Evolutionary conservation across 768 basidiomycete species (phyloP), one percentile per base, ranked within the genome.

Genomic region (Tylopilus vinaceipallidus): DNA sequence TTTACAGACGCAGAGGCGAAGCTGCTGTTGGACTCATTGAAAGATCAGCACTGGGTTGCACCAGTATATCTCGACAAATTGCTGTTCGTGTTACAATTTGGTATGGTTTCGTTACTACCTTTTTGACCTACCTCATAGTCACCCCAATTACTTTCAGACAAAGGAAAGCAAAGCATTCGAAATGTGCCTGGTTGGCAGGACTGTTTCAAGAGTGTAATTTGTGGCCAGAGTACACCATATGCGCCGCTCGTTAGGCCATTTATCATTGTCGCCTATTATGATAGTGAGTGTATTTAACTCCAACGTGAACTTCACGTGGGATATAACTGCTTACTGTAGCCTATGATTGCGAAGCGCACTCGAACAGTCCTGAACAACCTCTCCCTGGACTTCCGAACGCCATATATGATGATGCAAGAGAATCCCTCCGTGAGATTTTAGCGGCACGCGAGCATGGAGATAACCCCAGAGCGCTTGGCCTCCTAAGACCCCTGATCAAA

Each of bases 81-180:
- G 36, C 36, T 60, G 36, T 60, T 60, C 34, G 57, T 60, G 59
- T 27, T 60, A 16, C 45, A 48, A 53, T 64, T 57, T 33, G 42
- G 62, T 64, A 22, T 27, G 62, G 2, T 29, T 9, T 32, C 12
- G 37, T 46, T 29, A n/a, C n/a, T 24, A 3, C 27, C 1, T 20
- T 29, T 24, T 34, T n/a, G 17, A 22, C 34, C 13, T 13, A 1
- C 13, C 30, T 5, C 27, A 32, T 36, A 37, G 16, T 47, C 1
- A 56, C 29, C 20, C 20, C 17, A 9, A 34, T 2, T n/a, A 2
- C n/a, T 9, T 42, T 49, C 41, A 59, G 58, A 47, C 38, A 54
- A 62, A 34, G 61, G 61, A 13, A 62, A 51, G 26, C 37, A 54
- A 52, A 57, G 58, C n/a, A 47, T 62, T 29, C 52, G 53, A 34